Conservation (phyloP, 140 eudicot genomes). For the Anethum foeniculum region DNA sequence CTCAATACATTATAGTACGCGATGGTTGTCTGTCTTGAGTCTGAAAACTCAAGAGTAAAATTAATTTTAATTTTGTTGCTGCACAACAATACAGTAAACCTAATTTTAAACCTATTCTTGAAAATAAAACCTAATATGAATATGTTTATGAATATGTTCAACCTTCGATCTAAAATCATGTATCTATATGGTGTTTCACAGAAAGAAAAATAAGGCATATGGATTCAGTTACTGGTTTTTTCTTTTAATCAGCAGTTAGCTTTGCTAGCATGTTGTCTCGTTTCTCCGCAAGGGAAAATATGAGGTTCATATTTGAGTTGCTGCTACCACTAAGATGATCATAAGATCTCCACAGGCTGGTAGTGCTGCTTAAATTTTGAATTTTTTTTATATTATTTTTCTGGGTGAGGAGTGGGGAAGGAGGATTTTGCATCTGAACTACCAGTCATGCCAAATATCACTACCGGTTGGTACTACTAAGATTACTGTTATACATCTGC, state of each 20-base stretch:
- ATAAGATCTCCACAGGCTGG: conserved; percentile 47
- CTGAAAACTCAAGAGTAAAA: not conserved
- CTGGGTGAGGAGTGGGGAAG: not conserved
- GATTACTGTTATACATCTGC: not conserved
- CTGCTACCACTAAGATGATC: conserved; percentile 48
- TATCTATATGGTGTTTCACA: not conserved
- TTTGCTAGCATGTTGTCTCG: conserved; percentile 19
- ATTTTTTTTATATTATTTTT: no score
- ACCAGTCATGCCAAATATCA: not conserved
- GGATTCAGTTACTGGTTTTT: not conserved
- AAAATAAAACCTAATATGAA: no score
- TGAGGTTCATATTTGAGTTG: conserved; percentile 46
- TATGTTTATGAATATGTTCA: not conserved
- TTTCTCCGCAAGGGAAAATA: conserved; percentile 31
- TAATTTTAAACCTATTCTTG: no score
- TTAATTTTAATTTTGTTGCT: not conserved
- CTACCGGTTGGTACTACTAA: conserved; percentile 7
- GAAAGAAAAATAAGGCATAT: not conserved
- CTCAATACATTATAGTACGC: not conserved
- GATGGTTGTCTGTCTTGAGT: not conserved
- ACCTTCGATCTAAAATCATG: not conserved
- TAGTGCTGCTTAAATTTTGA: conserved; percentile 19
- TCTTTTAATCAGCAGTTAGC: not conserved
- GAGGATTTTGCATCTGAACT: not conserved
- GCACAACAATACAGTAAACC: not conserved